Evolutionary conservation across 306 rosid species (phyloP).

Genomic region (Glycyrrhiza uralensis): DNA sequence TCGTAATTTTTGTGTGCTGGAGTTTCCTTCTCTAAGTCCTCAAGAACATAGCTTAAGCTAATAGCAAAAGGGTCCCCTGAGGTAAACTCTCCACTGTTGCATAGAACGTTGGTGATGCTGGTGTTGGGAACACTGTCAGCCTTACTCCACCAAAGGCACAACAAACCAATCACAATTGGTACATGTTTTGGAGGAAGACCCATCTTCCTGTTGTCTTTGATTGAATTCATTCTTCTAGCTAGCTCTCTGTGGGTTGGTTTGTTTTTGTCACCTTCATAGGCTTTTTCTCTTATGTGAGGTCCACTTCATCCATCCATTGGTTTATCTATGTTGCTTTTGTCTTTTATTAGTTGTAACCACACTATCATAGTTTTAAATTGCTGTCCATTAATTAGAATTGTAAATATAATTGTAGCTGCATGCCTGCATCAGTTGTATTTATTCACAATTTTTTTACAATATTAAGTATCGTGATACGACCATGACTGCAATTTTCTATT

Average conservation of each 20-base stretch:
- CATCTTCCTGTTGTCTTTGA: conserved; percentile 23
- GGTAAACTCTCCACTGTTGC: conserved; percentile 49
- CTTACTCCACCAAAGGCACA: conserved; percentile 2
- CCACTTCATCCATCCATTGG: background rate
- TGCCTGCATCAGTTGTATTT: too few species aligned
- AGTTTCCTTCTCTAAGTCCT: conserved; percentile 37
- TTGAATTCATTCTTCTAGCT: background rate
- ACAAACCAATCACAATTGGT: conserved; percentile 14
- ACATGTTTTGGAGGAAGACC: conserved; percentile 22
- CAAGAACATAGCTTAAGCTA: conserved; percentile 49
- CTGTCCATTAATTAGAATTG: too few species aligned
- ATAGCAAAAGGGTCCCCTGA: conserved; percentile 54
- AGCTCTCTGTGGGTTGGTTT: background rate
- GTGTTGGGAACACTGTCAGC: conserved; percentile 43
- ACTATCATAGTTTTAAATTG: too few species aligned
- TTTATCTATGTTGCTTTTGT: background rate
- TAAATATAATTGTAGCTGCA: too few species aligned
- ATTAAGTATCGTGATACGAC: too few species aligned
- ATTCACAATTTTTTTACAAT: too few species aligned
- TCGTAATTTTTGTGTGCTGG: conserved; percentile 32
- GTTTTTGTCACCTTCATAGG: background rate
- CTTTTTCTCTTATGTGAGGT: background rate
- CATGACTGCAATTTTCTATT: too few species aligned
- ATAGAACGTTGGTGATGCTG: conserved; percentile 39
- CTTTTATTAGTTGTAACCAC: background rate